Conservation (phyloP, 2,329 filamentous ascomycete species). For the Fonsecaea erecta region DNA sequence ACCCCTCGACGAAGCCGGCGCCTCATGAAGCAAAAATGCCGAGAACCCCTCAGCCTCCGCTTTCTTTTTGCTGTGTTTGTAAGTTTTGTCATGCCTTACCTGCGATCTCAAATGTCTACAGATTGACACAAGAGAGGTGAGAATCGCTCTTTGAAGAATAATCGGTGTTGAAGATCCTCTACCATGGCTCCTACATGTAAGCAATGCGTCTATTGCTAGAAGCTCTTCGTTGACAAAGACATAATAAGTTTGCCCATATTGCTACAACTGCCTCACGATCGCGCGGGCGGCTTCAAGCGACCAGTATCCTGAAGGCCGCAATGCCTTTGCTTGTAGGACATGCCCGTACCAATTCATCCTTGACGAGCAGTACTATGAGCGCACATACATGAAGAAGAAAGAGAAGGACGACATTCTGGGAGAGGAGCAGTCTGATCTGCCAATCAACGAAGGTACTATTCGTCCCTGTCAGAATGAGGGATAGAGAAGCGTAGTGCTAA, state of each 20-base stretch:
- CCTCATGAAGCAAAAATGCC: constrained; percentile 2
- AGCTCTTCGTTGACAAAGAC: not conserved
- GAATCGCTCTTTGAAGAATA: not conserved
- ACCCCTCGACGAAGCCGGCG: constrained; percentile 1
- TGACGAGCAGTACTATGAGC: constrained; percentile 78
- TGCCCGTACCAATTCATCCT: constrained; percentile 92
- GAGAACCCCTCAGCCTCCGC: not conserved
- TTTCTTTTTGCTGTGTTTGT: constrained; percentile 4
- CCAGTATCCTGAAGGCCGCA: constrained; percentile 55
- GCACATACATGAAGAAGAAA: constrained; percentile 77
- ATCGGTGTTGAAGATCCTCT: not conserved
- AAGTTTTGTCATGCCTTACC: not conserved
- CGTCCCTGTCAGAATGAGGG: not conserved
- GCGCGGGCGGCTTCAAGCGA: constrained; percentile 47
- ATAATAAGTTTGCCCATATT: constrained; percentile 53
- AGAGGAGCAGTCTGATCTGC: constrained; percentile 37
- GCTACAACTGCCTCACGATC: constrained; percentile 56
- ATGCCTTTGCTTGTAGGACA: constrained; percentile 92
- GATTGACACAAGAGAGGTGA: not conserved
- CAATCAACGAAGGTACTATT: constrained; percentile 35
- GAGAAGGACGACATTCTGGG: constrained; percentile 90
- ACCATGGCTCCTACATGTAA: constrained; percentile 48
- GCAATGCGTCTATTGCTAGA: constrained; percentile 22
- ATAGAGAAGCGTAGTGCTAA: not conserved
- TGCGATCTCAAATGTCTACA: not conserved